Evolutionary conservation across 257 asterid species (phyloP), one percentile per base, ranked within the genome.

Genomic region (Galeopsis tetrahit): DNA sequence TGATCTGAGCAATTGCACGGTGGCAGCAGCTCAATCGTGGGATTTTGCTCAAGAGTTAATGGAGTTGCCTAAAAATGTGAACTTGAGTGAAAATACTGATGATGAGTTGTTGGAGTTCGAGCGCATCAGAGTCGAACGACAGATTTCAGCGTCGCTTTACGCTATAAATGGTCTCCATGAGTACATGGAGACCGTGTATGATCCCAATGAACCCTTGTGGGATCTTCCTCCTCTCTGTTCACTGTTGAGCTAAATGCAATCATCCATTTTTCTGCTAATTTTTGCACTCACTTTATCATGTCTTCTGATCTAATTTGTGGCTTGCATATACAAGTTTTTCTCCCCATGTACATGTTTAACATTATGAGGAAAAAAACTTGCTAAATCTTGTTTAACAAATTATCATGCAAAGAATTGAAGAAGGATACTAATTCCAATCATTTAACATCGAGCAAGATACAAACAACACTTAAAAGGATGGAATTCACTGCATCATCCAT

Each of bases 131-230:
- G 91, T 88, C 1, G 95, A 90, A 76, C 83, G 95, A 72, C 90
- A 86, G 82, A 86, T 90, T 58, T 88, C 96, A 21, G 96, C 96
- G 9, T 90, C 96, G 3, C 93, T 90, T 32, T 88, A 86, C 40
- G 95, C 95, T 5, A 82, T 86, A 21, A 86, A 88, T 68, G 96
- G 89, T 11, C 84, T 88, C 66, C 92, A 86, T n/a, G 91, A 88
- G 72, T 90, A 90, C 39, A 85, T 88, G 95, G 86, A 88, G 71
- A 74, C 77, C 4, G 77, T 85, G 0, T 78, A 35, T 71, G 87
- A 89, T 83, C 89, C 92, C 57, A 75, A 55, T 4, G 84, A 85
- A 42, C 66, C 90, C 40, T 46, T 88, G 65, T 90, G 92, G 95
- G 96, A 90, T 80, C 95, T 85, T 32, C 92, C 92, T 38, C 86